A percentile compares a stretch with the other conserved stretches of the same genome.
These are phyloP conservation scores for Xylariaceae sp. DNA, from an alignment of 2,329 filamentous ascomycete species.

Conservation along the genomic window DNA sequence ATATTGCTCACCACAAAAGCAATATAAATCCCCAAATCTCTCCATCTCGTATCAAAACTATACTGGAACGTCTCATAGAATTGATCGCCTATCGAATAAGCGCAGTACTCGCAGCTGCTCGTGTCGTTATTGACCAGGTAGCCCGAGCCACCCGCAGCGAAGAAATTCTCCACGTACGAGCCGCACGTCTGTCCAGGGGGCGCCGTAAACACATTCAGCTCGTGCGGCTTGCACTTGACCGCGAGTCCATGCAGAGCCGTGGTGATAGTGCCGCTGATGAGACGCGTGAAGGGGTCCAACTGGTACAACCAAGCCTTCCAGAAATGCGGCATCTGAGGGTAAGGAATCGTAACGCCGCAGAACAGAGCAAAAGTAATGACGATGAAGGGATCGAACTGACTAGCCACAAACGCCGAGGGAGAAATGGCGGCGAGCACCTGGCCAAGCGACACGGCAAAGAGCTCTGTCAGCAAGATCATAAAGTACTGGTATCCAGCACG, in stretches of 20 bases:
- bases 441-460: slow-evolving; percentile 76
- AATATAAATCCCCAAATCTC: slow-evolving; percentile 72
- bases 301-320: slow-evolving; percentile 79
- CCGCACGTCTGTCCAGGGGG: slow-evolving; percentile 64
- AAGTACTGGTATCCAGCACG: slow-evolving; percentile 84
- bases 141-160: slow-evolving; percentile 60
- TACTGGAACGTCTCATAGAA: slow-evolving; percentile 67
- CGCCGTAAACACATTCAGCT: slow-evolving; percentile 64
- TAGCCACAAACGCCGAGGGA: slow-evolving; percentile 70
- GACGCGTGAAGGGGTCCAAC: slow-evolving; percentile 75
- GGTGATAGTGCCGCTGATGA: slow-evolving; percentile 74
- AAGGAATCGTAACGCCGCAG: slow-evolving; percentile 80
- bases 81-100: slow-evolving; percentile 72
- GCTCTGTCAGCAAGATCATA: slow-evolving; percentile 74
- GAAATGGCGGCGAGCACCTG: slow-evolving; percentile 73
- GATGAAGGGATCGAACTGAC: slow-evolving; percentile 74
- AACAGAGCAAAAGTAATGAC: slow-evolving; percentile 80
- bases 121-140: slow-evolving; percentile 66
- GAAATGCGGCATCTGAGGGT: slow-evolving; percentile 69
- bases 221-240: slow-evolving; percentile 55
- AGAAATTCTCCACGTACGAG: slow-evolving; percentile 69
- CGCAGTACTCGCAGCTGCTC: slow-evolving; percentile 70
- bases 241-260: slow-evolving; percentile 64
- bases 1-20: slow-evolving; percentile 76
- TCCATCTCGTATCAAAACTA: slow-evolving; percentile 65